Conservation (phyloP, 164 flowering plant species). For the Vitis rotundifolia region DNA sequence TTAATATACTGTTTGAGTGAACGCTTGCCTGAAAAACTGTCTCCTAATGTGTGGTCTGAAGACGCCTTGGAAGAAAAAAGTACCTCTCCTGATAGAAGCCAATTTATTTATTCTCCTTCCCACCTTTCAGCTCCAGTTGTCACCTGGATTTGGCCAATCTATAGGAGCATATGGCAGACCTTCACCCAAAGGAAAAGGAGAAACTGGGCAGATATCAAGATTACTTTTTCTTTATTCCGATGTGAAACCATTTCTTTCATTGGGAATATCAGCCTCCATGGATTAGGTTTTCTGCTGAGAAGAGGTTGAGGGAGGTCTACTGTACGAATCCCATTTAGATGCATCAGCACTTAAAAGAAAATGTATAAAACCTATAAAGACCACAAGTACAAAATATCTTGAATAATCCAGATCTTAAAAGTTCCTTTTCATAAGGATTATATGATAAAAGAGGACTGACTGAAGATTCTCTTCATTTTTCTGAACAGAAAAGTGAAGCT, state of each 20-base stretch:
- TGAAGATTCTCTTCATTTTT: too few relatives aligned
- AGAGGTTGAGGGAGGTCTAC: slow-evolving; percentile 8
- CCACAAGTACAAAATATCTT: too few relatives aligned
- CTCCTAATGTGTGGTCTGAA: slow-evolving; percentile 17
- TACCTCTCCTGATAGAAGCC: slow-evolving; percentile 59
- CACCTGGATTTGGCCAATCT: slow-evolving; percentile 70
- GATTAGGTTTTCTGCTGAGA: slow-evolving; percentile 4
- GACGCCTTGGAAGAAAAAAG: slow-evolving; percentile 43
- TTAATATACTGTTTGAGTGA: slow-evolving; percentile 34
- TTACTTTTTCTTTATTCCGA: slow-evolving; percentile 16
- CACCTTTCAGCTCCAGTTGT: slow-evolving; percentile 67
- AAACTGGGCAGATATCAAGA: slow-evolving; percentile 35
- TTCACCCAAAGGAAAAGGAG: slow-evolving; percentile 39
- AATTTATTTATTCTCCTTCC: slow-evolving; percentile 40
- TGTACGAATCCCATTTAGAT: neutral
- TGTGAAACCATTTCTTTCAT: slow-evolving; percentile 19
- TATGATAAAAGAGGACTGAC: too few relatives aligned
- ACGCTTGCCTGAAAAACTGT: slow-evolving; percentile 43
- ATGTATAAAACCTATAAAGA: too few relatives aligned
- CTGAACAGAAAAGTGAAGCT: too few relatives aligned
- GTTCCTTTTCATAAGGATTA: too few relatives aligned
- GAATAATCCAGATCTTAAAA: too few relatives aligned
- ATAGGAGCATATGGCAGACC: slow-evolving; percentile 82
- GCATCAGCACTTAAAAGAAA: slow-evolving; percentile 1
- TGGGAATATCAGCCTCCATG: slow-evolving; percentile 32